Evolutionary conservation across 768 basidiomycete genomes (phyloP).

Genomic region (Punctularia strigosozonata): DNA sequence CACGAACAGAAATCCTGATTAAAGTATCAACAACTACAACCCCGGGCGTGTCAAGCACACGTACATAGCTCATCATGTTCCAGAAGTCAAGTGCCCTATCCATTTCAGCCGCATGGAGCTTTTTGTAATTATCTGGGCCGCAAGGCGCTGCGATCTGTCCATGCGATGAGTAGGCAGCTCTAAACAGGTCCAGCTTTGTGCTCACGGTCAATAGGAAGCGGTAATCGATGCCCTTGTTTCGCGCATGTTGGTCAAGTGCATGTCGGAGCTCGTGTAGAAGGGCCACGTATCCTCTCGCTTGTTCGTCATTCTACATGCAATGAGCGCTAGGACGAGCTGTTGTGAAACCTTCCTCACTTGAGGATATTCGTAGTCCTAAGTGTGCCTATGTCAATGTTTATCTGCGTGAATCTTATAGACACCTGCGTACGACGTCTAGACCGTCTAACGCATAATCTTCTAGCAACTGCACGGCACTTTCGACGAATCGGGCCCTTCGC

Average conservation of each 20-base stretch:
- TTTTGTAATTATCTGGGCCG: slow-evolving; percentile 77
- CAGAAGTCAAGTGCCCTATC: slow-evolving; percentile 84
- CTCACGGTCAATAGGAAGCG: slow-evolving; percentile 51
- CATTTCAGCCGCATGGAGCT: slow-evolving; percentile 75
- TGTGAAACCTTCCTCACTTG: too few species aligned
- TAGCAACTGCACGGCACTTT: slow-evolving; percentile 62
- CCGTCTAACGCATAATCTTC: slow-evolving; percentile 94
- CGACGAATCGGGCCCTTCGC: slow-evolving; percentile 68
- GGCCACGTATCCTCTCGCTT: slow-evolving; percentile 78
- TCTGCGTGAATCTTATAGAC: too few species aligned
- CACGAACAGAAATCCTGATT: neutral
- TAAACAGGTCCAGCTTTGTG: neutral
- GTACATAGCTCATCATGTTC: slow-evolving; percentile 97
- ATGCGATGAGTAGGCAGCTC: slow-evolving; percentile 4
- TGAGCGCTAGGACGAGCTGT: too few species aligned
- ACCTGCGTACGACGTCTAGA: too few species aligned
- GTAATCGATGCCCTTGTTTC: slow-evolving; percentile 45
- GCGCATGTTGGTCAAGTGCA: slow-evolving; percentile 69
- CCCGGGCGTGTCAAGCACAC: too few species aligned
- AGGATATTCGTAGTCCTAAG: slow-evolving; percentile 94
- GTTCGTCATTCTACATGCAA: slow-evolving; percentile 53
- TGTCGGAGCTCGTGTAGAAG: slow-evolving; percentile 65
- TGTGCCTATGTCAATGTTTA: too few species aligned
- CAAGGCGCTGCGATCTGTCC: slow-evolving; percentile 84
- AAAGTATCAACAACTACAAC: too few species aligned